Evolutionary conservation across 768 basidiomycete genomes (phyloP).

Genomic region (Dacryopinax primogenitus): DNA sequence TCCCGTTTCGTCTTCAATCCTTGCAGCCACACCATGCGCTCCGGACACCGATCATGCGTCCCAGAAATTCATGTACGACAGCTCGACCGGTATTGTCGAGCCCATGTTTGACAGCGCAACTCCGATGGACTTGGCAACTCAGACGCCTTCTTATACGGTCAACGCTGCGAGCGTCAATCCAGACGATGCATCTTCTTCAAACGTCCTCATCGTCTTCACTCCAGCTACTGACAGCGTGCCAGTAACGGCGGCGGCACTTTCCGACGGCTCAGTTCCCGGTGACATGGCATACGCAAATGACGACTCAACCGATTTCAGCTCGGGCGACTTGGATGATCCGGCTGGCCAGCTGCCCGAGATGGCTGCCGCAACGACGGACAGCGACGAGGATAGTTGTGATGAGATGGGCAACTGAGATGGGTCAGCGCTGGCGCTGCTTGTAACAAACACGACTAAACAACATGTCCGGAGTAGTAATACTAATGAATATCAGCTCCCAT

Average conservation of each 20-base stretch:
- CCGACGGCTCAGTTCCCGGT: not conserved
- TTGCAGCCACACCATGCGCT: not conserved
- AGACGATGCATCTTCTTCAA: not conserved
- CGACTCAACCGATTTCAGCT: not conserved
- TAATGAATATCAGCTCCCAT: not conserved
- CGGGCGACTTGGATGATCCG: not conserved
- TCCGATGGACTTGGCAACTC: not conserved
- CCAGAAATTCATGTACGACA: not conserved
- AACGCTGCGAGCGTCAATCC: not conserved
- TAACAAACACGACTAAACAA: not conserved
- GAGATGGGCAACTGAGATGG: not conserved
- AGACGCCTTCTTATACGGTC: not conserved
- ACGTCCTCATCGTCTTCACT: not conserved
- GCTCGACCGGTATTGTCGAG: not conserved
- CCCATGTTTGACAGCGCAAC: not conserved
- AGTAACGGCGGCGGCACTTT: not conserved
- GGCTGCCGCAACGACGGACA: too few relatives aligned
- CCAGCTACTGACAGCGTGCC: not conserved
- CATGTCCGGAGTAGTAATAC: not conserved
- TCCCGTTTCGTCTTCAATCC: not conserved
- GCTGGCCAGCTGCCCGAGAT: not conserved
- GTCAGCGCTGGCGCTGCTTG: constrained; percentile 7
- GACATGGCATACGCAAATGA: not conserved
- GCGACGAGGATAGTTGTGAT: not conserved
- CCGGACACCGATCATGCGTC: not conserved